phyloP scores from a whole-genome alignment of 768 basidiomycete species.

The Pulveroboletus sp. region DNA sequence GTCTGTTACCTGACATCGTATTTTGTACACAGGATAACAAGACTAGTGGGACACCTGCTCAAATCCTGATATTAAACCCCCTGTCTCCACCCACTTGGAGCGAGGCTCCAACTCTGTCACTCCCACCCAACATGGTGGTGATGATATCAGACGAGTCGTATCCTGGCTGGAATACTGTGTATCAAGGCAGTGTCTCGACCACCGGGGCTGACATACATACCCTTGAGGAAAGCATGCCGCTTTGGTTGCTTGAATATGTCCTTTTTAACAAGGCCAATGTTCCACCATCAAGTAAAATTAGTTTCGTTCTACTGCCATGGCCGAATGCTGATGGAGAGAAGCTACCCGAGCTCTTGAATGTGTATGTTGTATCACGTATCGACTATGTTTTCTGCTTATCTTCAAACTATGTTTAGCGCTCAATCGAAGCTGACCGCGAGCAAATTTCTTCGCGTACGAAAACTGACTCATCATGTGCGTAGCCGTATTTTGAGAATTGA shows the following conservation, averaged over 20 bases:
- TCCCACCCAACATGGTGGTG: constrained; percentile 58
- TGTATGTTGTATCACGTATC: constrained; percentile 46
- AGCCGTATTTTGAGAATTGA: not conserved
- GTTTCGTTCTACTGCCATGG: constrained; percentile 86
- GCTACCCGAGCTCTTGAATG: constrained; percentile 79
- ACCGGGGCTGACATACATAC: constrained; percentile 47
- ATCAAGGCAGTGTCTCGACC: constrained; percentile 62
- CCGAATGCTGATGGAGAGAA: constrained; percentile 48
- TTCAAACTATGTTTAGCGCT: constrained; percentile 35
- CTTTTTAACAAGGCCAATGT: constrained; percentile 58
- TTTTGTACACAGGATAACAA: constrained; percentile 21
- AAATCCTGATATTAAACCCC: constrained; percentile 49
- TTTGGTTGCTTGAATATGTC: constrained; percentile 87
- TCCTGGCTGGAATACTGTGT: constrained; percentile 71
- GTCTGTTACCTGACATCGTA: not conserved
- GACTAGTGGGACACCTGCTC: constrained; percentile 45
- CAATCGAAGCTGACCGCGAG: constrained; percentile 88
- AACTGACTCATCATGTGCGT: constrained; percentile 77
- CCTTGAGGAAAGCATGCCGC: constrained; percentile 76
- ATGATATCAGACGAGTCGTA: constrained; percentile 79
- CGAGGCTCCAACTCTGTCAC: constrained; percentile 65
- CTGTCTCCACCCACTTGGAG: constrained; percentile 61
- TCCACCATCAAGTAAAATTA: constrained; percentile 64
- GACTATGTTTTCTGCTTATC: not conserved
- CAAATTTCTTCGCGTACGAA: constrained; percentile 78